phyloP scores from a whole-genome alignment of 2,329 filamentous ascomycete genomes.

The Emericellopsis atlantica region DNA sequence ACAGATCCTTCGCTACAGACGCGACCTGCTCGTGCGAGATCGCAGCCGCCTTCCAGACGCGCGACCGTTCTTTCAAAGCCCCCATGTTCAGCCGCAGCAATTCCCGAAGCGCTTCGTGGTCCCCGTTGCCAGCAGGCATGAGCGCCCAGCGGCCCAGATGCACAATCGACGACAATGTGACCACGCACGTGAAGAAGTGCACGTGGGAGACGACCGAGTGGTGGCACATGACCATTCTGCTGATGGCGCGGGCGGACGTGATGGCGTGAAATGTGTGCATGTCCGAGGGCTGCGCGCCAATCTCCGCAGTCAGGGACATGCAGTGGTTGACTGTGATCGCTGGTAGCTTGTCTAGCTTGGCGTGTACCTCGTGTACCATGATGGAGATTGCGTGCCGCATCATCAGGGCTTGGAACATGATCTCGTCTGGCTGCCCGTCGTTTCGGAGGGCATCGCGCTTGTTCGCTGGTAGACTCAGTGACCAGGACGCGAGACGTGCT shows the following conservation, averaged over 20 bases:
- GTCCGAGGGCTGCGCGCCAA: conserved; percentile 41
- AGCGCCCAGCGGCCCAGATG: conserved; percentile 64
- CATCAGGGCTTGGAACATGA: conserved; percentile 87
- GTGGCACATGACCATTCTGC: conserved; percentile 61
- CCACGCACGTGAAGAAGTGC: conserved; percentile 72
- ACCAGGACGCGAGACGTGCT: conserved; percentile 56
- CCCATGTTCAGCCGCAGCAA: conserved; percentile 69
- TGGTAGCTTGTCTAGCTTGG: conserved; percentile 55
- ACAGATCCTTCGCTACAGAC: conserved; percentile 65
- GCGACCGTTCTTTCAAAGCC: conserved; percentile 54
- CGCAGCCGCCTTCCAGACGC: conserved; percentile 60
- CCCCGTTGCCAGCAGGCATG: conserved; percentile 17
- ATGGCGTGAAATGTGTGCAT: conserved; percentile 73
- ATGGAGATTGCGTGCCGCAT: conserved; percentile 56
- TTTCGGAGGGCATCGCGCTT: conserved; percentile 59
- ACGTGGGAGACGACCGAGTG: conserved; percentile 57
- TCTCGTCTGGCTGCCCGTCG: conserved; percentile 66
- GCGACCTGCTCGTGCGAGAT: conserved; percentile 64
- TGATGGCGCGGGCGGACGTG: conserved; percentile 65
- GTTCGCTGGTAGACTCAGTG: conserved; percentile 61
- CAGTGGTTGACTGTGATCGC: conserved; percentile 50
- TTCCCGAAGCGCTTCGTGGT: conserved; percentile 52
- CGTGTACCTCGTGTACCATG: conserved; percentile 67
- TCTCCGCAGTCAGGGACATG: conserved; percentile 42
- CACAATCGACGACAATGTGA: conserved; percentile 68